Evolutionary conservation across 2,329 filamentous ascomycete genomes (phyloP), one percentile per base, ranked within the genome.

Genomic region (Aspergillus sp.): DNA sequence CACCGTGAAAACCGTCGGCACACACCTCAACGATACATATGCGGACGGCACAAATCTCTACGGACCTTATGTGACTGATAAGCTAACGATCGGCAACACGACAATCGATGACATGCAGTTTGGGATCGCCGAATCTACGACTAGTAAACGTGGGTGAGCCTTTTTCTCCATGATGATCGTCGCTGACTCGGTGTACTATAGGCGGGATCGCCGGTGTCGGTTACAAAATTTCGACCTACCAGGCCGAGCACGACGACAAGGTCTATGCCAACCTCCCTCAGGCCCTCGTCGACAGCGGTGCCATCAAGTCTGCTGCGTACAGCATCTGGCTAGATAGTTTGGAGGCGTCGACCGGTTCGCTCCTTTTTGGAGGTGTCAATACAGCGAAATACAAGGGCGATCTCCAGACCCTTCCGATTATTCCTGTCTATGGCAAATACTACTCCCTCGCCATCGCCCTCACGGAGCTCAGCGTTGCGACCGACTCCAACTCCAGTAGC

Each of bases 21-120:
- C 84, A 71, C 80, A 84, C 60, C 95, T 96, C 80, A 91, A 92
- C 77, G 94, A 95, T 62, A 87, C 88, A 1, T 96, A 96, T 63
- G 88, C 89, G 30, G 91, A 95, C 74, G 89, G 90, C 50, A 89
- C 89, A 0, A 86, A 87, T 5, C 89, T 91, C 1, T 74, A 79
- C 1, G 92, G 92, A 38, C 89, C 92, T 75, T 96, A 95, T 72
- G 90, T 86, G 13, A 54, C 52, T 4, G 63, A 65, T 51, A 58
- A 57, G 15, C 25, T 65, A 17, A 44, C 25, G 7, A 52, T 65
- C 8, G 63, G 47, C 11, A 51, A 51, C 19, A 57, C 62, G 1
- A 36, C 56, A 2, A 41, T 65, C 1, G 52, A 60, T 2, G 10
- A 59, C 4, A 54, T 63, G 6, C 63, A 65, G 27, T 65, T 65